Evolutionary conservation across 2,329 filamentous ascomycete species (phyloP).

Genomic region (Verruconis gallopava): DNA sequence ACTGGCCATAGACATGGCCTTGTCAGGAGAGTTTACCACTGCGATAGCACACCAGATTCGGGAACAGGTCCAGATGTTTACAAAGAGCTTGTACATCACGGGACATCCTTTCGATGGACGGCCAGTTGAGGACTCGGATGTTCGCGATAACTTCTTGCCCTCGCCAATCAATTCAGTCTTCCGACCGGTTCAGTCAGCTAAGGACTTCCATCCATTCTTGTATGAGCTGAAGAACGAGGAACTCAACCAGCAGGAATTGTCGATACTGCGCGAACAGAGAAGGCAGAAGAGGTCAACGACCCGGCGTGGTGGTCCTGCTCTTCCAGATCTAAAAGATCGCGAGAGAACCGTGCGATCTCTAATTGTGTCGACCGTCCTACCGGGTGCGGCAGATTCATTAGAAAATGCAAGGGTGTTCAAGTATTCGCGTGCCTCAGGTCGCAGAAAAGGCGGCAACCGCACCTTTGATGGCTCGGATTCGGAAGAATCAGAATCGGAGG

Average conservation of each 20-base stretch:
- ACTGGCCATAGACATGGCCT: constrained; percentile 80
- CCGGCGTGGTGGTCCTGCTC: constrained; percentile 74
- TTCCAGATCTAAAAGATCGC: constrained; percentile 92
- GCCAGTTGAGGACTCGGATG: constrained; percentile 81
- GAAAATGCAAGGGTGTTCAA: constrained; percentile 86
- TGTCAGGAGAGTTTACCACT: constrained; percentile 91
- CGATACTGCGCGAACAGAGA: constrained; percentile 85
- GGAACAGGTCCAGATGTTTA: constrained; percentile 90
- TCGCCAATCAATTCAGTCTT: constrained; percentile 75
- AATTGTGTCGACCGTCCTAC: constrained; percentile 82
- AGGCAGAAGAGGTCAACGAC: constrained; percentile 94
- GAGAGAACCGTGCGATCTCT: constrained; percentile 87
- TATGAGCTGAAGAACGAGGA: constrained; percentile 90
- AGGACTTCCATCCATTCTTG: constrained; percentile 85
- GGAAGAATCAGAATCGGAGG: constrained; percentile 83
- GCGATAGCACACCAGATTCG: constrained; percentile 96
- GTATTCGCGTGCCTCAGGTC: constrained; percentile 30
- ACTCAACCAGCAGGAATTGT: constrained; percentile 78
- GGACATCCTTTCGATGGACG: constrained; percentile 92
- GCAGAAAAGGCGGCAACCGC: constrained; percentile 45
- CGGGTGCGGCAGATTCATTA: constrained; percentile 65
- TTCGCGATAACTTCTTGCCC: constrained; percentile 72
- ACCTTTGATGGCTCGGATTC: constrained; percentile 57
- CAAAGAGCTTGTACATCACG: constrained; percentile 80
- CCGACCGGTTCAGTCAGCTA: constrained; percentile 80